Evolutionary conservation across 176 grass and related monocot genomes (phyloP).

Genomic region (Oryza australiensis): DNA sequence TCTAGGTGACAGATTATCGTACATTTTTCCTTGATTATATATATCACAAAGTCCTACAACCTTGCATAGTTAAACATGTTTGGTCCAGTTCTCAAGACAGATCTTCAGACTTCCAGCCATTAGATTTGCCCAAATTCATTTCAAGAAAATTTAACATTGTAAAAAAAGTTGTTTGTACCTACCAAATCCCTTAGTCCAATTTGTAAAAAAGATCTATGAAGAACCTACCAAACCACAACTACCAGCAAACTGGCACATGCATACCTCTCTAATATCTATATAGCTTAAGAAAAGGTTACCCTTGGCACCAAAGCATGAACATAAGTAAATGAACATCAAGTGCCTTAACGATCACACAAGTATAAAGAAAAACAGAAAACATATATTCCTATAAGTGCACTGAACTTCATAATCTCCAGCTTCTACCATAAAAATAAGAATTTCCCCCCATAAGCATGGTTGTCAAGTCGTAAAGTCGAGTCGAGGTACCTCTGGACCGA

Average conservation of each 20-base stretch:
- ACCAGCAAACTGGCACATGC: neutral
- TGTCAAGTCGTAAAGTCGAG: too few species aligned
- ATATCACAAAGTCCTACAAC: neutral
- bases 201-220: neutral
- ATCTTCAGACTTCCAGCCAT: neutral
- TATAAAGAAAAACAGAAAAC: neutral
- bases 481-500: too few species aligned
- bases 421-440: neutral
- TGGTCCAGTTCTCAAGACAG: neutral
- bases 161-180: neutral
- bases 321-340: constrained; percentile 8
- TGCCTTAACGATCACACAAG: neutral
- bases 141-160: neutral
- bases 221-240: neutral
- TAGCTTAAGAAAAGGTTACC: neutral
- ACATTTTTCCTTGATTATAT: neutral
- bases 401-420: neutral
- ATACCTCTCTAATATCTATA: constrained; percentile 8
- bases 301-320: neutral
- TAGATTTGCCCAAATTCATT: neutral
- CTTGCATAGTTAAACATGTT: neutral
- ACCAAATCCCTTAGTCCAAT: neutral
- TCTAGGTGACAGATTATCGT: neutral
- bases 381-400: neutral
- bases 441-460: neutral